Evolutionary conservation across 371 early-diverging fungal species (phyloP), one percentile per base, ranked within the genome.

Genomic region (Fennellomyces sp.): DNA sequence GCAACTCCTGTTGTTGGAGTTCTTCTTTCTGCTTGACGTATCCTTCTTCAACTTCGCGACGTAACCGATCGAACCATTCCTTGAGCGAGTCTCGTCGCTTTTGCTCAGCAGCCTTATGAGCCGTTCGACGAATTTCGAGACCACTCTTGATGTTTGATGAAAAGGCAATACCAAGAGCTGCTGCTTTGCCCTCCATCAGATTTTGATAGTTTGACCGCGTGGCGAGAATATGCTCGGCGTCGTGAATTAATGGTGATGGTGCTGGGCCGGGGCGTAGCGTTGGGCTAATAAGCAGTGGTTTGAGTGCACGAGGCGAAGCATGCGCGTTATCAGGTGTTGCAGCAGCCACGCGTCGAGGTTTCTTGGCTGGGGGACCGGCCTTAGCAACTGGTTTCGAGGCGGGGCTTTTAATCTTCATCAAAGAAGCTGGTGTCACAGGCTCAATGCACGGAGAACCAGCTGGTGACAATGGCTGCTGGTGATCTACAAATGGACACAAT

Each of bases 101-200:
- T 70, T 97, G 96, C 70, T 97, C 97, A 0, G 97, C 96, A 15
- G 91, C 91, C 68, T 95, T 94, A 72, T 96, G 97, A 8, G 86
- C 88, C 2, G 88, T 89, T 7, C 88, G 85, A 6, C 93, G 83
- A 0, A 84, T 80, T 61, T 92, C 92, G 23, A 92, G 73, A 0
- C 89, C 89, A 4, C 86, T 85, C 49, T 88, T 85, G 39, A 91
- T 81, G 56, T 88, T 87, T 2, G 81, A 75, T 33, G 81, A 80
- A 69, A 90, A 91, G 0, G 76, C 82, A 6, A 94, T 82, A 1
- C 94, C 92, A 0, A 92, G 68, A 0, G 83, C 81, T 19, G 88
- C 90, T 15, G 89, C 88, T 58, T 92, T 88, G 12, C 94, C 94
- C 58, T 92, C 91, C 60, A 91, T 75, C 5, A 93, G 79, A 60